Base-by-base conservation (phyloP, 179 eudicot genomes). In the Amaranthus tricolor region DNA sequence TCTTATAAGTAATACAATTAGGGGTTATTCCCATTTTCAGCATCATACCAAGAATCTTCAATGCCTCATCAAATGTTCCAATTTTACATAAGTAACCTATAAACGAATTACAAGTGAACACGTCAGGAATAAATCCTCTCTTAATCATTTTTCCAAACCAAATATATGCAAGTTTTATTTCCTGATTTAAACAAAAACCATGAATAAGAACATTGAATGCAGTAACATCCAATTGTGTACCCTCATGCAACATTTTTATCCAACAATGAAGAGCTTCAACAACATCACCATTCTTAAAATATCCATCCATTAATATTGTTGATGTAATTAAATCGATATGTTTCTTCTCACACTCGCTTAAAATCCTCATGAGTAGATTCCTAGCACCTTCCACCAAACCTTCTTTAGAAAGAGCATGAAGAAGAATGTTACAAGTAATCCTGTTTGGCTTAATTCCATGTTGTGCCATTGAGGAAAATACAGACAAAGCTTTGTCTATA, bases 391-490 rank as follows among this genome's bases (percentile, higher is more conserved):
- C 86, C 79, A 83, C 72, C 21, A 89, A 73, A 71, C 96, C 97
- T 85, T 85, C 83, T 79, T 86, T 85, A 80, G 96, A 89, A 70
- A 92, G 88, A 68, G 92, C 89, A 78, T 90, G 89, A 58, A 92
- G 87, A 62, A 92, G 87, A 73, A 90, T 88, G 80, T 89, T 90
- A 73, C 86, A 85, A 16, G 92, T 85, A 68, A 90, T 82, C 77
- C 71, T 86, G 73, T 90, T 87, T 67, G 97, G 96, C 62, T 67
- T 80, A 63, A 87, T 73, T 48, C 85, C 88, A 76, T 21, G 45
- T 62, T 68, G 75, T 59, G 73, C 67, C 96, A 92, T 90, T 64
- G 88, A 82, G 52, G 87, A 87, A 71, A 87, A 78, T 59, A 89
- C 57, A 66, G 88, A 82, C 11, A 87, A 84, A 74, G 93, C 97